phyloP scores from a whole-genome alignment of 2,329 filamentous ascomycete species.

The Chaetomium olivaceum region DNA sequence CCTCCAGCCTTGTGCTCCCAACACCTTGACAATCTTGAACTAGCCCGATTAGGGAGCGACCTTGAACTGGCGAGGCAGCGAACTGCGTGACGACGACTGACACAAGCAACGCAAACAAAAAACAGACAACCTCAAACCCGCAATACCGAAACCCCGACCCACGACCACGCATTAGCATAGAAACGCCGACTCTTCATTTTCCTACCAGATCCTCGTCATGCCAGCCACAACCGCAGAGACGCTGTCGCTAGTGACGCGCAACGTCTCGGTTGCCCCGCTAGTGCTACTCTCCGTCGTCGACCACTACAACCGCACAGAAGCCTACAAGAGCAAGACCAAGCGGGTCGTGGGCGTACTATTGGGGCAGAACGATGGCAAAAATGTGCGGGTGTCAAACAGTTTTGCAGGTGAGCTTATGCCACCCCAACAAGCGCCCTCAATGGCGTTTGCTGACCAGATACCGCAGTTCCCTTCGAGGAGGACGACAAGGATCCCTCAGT shows the following conservation, averaged over 20 bases:
- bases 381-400: constrained; percentile 96
- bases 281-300: constrained; percentile 97
- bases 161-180: constrained; percentile 8
- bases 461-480: constrained; percentile 86
- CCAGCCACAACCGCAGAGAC: constrained; percentile 96
- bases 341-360: constrained; percentile 92
- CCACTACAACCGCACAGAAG: constrained; percentile 91
- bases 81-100: constrained; percentile 34
- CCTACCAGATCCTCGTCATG: constrained; percentile 56
- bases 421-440: constrained; percentile 4
- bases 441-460: constrained; percentile 22
- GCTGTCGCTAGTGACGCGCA: constrained; percentile 88
- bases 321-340: constrained; percentile 79
- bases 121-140: constrained; percentile 13
- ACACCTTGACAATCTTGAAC: constrained; percentile 21
- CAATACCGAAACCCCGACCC: constrained; percentile 13
- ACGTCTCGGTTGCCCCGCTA: constrained; percentile 94
- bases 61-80: constrained; percentile 34
- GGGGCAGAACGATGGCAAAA: constrained; percentile 94
- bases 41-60: constrained; percentile 32
- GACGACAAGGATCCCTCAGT: constrained; percentile 98
- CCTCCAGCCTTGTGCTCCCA: constrained; percentile 18
- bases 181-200: constrained; percentile 1
- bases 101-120: constrained; percentile 19
- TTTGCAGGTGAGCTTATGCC: constrained; percentile 72